Conservation (phyloP, 148 eudicot species). For the Cornus florida region DNA sequence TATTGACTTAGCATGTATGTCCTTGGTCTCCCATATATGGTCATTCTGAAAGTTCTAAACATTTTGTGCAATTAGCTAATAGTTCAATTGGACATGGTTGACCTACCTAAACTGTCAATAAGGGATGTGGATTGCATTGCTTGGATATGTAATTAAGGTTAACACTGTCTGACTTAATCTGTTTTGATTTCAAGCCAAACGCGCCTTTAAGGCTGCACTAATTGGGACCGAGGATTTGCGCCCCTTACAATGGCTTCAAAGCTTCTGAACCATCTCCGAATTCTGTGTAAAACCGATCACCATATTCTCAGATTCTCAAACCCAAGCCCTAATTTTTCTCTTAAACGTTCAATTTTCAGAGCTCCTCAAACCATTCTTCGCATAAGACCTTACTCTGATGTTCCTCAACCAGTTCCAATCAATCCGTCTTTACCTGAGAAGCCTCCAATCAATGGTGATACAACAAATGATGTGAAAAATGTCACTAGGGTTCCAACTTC, state of each 20-base stretch:
- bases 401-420: conserved; percentile 17
- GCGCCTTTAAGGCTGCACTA: too few relatives aligned
- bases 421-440: conserved; percentile 22
- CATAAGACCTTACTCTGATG: conserved; percentile 31
- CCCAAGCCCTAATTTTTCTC: neutral
- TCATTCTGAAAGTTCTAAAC: too few relatives aligned
- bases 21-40: too few relatives aligned
- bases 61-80: too few relatives aligned
- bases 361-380: neutral
- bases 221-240: too few relatives aligned
- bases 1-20: too few relatives aligned
- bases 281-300: neutral
- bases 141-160: too few relatives aligned
- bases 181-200: too few relatives aligned
- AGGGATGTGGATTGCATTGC: too few relatives aligned
- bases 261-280: conserved; percentile 8
- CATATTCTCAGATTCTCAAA: neutral
- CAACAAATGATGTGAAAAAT: neutral
- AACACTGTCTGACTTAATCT: too few relatives aligned
- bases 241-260: conserved; percentile 11
- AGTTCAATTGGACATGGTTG: too few relatives aligned
- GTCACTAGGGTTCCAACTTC: conserved; percentile 19
- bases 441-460: conserved; percentile 1
- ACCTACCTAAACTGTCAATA: too few relatives aligned
- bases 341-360: conserved; percentile 2